Conservation (phyloP, 148 eudicot genomes). For the Hydrangea macrophylla region DNA sequence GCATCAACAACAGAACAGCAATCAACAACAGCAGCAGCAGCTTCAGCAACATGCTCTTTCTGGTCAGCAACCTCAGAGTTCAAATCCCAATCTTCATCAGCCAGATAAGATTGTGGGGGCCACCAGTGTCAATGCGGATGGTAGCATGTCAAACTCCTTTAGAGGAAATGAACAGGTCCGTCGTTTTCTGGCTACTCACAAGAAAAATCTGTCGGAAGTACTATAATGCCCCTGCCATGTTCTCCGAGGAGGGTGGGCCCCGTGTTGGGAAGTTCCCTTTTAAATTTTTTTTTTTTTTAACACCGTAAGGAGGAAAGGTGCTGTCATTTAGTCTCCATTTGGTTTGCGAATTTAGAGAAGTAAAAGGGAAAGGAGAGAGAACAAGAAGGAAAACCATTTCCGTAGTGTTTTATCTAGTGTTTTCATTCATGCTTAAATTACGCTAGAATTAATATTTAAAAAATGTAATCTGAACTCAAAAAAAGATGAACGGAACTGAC, state of each 20-base stretch:
- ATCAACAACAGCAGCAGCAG: conserved; percentile 40
- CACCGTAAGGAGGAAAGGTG: too few species aligned
- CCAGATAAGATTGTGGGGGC: conserved; percentile 43
- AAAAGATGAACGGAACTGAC: too few species aligned
- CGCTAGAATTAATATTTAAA: too few species aligned
- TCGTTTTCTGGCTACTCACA: conserved; percentile 2
- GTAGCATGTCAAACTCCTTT: conserved; percentile 66
- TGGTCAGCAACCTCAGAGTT: conserved; percentile 51
- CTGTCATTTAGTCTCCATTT: too few species aligned
- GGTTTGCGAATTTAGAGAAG: too few species aligned
- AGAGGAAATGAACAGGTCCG: conserved; percentile 85
- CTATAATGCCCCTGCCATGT: not conserved
- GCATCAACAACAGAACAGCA: conserved; percentile 36
- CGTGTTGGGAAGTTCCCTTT: not conserved
- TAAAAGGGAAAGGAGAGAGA: too few species aligned
- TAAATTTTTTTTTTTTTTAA: too few species aligned
- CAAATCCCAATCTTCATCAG: conserved; percentile 41
- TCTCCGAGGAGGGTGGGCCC: not conserved
- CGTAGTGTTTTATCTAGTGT: too few species aligned
- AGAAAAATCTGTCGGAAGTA: not conserved
- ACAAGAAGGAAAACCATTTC: too few species aligned
- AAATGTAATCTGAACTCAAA: too few species aligned
- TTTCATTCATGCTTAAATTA: too few species aligned
- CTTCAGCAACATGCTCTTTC: conserved; percentile 56
- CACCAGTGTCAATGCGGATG: conserved; percentile 59